phyloP scores from a whole-genome alignment of 1,139 yeast genomes.

The Candida mesenterica region DNA sequence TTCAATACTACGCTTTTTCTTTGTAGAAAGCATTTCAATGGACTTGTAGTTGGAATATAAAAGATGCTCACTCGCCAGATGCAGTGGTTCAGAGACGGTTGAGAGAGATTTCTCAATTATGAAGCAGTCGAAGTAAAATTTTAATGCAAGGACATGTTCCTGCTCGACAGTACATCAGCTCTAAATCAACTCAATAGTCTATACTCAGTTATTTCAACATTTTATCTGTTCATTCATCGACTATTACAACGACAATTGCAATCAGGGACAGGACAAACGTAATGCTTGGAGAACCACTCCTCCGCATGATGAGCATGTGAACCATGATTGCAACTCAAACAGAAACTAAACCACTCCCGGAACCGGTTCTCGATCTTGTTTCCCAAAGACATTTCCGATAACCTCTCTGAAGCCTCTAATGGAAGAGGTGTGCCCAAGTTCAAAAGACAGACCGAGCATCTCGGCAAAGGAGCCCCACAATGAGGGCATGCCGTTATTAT shows the following conservation, averaged over 20 bases:
- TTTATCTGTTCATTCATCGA: no score
- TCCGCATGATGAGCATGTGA: constrained; percentile 94
- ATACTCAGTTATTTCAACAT: no score
- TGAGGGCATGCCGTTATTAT: constrained; percentile 63
- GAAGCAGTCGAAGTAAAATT: no score
- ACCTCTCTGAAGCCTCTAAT: constrained; percentile 22
- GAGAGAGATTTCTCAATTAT: no score
- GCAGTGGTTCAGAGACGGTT: no score
- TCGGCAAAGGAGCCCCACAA: constrained; percentile 86
- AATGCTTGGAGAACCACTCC: constrained; percentile 89
- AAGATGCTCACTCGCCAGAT: no score
- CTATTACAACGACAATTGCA: constrained; percentile 80
- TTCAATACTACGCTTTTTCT: no score
- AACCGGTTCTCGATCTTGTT: constrained; percentile 38
- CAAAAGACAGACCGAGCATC: constrained; percentile 85
- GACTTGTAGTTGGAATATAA: no score
- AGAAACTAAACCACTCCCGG: constrained; percentile 82
- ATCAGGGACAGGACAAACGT: constrained; percentile 91
- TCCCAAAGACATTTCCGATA: constrained; percentile 15
- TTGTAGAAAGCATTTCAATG: no score
- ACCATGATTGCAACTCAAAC: constrained; percentile 89
- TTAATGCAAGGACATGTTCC: no score
- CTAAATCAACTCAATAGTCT: no score
- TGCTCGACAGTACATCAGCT: no score
- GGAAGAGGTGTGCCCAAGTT: constrained; percentile 77